Conservation (phyloP, 1,284 basidiomycete genomes). For the Moesziomyces antarcticus region DNA sequence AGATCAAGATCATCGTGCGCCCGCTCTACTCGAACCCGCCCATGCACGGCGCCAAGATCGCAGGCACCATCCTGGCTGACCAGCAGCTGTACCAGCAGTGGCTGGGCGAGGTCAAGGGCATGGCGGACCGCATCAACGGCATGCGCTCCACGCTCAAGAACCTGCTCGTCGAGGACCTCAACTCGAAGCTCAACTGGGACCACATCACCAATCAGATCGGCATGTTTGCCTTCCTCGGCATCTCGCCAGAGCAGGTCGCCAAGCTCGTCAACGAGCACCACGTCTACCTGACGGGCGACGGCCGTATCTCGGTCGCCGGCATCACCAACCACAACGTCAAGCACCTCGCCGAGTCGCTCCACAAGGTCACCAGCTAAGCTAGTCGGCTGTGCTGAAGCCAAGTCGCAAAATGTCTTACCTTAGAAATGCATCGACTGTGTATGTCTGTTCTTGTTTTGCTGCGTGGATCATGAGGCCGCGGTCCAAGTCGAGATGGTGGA, state of each 20-base stretch:
- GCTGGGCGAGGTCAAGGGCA: conserved; percentile 68
- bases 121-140: conserved; percentile 68
- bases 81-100: conserved; percentile 69
- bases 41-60: conserved; percentile 75
- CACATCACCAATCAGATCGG: conserved; percentile 69
- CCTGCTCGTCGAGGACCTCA: conserved; percentile 64
- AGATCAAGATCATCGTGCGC: conserved; percentile 87
- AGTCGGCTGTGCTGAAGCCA: not conserved
- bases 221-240: conserved; percentile 66
- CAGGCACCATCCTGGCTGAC: conserved; percentile 69
- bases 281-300: conserved; percentile 68
- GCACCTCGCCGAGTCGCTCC: conserved; percentile 65
- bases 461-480: not conserved
- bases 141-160: conserved; percentile 66
- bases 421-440: conserved; percentile 10
- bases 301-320: conserved; percentile 68
- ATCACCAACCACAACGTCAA: conserved; percentile 66
- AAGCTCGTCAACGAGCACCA: conserved; percentile 67
- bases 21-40: conserved; percentile 99
- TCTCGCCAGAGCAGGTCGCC: conserved; percentile 67
- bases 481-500: no score
- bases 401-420: not conserved
- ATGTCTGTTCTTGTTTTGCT: not conserved
- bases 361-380: conserved; percentile 57
- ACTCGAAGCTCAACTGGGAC: conserved; percentile 68